phyloP scores from a whole-genome alignment of 1,139 yeast species.

The Suhomyces bolitotheri region DNA sequence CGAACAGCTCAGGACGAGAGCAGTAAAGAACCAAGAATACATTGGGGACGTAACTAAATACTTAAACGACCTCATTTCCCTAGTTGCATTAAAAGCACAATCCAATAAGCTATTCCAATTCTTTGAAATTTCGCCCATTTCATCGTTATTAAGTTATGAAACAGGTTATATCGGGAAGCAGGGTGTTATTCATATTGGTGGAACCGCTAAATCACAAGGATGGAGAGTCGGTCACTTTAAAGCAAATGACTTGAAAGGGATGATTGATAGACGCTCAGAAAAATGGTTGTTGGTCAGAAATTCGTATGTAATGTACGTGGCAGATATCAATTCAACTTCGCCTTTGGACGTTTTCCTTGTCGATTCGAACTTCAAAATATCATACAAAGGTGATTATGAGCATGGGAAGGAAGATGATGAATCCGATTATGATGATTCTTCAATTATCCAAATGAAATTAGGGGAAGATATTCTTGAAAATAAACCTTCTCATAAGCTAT shows the following conservation, averaged over 20 bases:
- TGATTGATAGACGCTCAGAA: conserved; percentile 85
- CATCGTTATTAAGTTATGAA: conserved; percentile 81
- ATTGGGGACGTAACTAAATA: conserved; percentile 56
- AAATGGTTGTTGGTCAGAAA: conserved; percentile 90
- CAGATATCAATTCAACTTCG: conserved; percentile 81
- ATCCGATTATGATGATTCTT: conserved; percentile 48
- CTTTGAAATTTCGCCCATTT: conserved; percentile 85
- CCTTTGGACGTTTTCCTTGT: conserved; percentile 89
- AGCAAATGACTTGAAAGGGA: conserved; percentile 74
- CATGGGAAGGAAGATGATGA: conserved; percentile 39
- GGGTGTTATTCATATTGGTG: conserved; percentile 76
- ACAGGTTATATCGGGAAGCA: conserved; percentile 84
- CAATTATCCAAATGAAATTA: conserved; percentile 29
- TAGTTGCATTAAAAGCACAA: conserved; percentile 72
- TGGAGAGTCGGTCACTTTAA: conserved; percentile 94
- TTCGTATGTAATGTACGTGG: conserved; percentile 81
- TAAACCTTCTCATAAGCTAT: conserved; percentile 27
- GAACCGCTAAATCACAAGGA: conserved; percentile 85
- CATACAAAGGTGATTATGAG: conserved; percentile 45
- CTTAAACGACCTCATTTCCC: conserved; percentile 57
- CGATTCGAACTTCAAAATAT: conserved; percentile 66
- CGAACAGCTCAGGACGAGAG: conserved; percentile 28
- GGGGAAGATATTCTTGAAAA: conserved; percentile 24
- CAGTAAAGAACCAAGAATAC: conserved; percentile 38
- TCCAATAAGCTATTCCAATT: conserved; percentile 81